phyloP scores from a whole-genome alignment of 140 eudicot genomes.

The Bidens hawaiensis region DNA sequence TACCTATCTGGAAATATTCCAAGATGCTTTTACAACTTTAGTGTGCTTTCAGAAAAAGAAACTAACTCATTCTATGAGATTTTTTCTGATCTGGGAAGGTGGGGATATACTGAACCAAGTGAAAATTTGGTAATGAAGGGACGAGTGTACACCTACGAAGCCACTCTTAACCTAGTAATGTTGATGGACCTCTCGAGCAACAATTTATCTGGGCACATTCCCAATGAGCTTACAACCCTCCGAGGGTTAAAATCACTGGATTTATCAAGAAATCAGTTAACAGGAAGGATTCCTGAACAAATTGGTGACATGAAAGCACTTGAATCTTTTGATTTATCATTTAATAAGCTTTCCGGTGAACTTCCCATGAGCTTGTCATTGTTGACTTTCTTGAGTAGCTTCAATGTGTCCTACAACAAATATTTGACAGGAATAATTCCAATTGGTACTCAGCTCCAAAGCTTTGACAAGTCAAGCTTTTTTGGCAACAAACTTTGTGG shows the following conservation, averaged over 20 bases:
- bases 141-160: neutral
- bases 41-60: constrained; percentile 8
- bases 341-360: neutral
- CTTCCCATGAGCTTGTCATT: neutral
- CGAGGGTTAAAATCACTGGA: neutral
- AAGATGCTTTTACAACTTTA: constrained; percentile 28
- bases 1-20: constrained; percentile 36
- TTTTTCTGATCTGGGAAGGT: too few species aligned
- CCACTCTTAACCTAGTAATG: neutral
- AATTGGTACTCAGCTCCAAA: neutral
- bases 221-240: neutral
- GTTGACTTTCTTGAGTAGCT: neutral
- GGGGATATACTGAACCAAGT: neutral
- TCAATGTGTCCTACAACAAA: neutral
- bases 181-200: neutral
- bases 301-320: neutral
- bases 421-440: neutral
- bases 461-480: neutral
- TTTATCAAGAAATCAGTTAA: neutral
- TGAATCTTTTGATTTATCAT: neutral
- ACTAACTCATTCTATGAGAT: neutral
- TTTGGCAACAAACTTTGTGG: neutral
- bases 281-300: neutral
- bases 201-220: neutral
- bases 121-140: neutral